phyloP scores from a whole-genome alignment of 2,329 filamentous ascomycete species.

The Oidium heveae region DNA sequence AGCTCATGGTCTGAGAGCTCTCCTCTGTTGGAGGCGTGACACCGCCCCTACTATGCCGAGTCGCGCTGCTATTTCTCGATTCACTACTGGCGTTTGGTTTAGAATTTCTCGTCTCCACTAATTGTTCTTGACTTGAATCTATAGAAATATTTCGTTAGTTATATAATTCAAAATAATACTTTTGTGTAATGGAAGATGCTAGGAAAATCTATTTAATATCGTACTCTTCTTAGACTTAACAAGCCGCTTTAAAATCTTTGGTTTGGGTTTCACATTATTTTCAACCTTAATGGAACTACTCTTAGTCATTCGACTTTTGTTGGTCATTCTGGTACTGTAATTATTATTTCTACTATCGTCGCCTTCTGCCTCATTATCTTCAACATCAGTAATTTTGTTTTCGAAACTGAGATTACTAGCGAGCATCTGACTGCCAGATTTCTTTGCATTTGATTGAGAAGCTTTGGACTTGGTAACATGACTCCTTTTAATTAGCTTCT shows the following conservation, averaged over 20 bases:
- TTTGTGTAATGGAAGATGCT: background rate
- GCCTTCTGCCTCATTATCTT: conserved; percentile 5
- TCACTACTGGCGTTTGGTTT: too few species aligned
- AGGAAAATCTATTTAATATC: background rate
- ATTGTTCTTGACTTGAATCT: too few species aligned
- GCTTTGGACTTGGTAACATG: conserved; percentile 6
- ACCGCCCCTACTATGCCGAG: background rate
- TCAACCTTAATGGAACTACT: background rate
- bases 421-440: conserved; percentile 4
- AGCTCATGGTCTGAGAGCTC: conserved; percentile 8
- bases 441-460: conserved; percentile 4
- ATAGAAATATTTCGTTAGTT: too few species aligned
- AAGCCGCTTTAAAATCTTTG: background rate
- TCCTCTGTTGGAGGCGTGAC: background rate
- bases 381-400: conserved; percentile 4
- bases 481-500: conserved; percentile 10
- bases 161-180: background rate
- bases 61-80: too few species aligned
- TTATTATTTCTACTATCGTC: conserved; percentile 12
- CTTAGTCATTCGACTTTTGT: background rate
- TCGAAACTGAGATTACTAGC: conserved; percentile 6
- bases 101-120: too few species aligned
- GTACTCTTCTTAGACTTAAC: background rate
- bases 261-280: background rate
- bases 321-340: conserved; percentile 3